These are phyloP conservation scores for Plectosphaerella sp. DNA, from an alignment of 2,329 filamentous ascomycete genomes.

Conservation along the genomic window DNA sequence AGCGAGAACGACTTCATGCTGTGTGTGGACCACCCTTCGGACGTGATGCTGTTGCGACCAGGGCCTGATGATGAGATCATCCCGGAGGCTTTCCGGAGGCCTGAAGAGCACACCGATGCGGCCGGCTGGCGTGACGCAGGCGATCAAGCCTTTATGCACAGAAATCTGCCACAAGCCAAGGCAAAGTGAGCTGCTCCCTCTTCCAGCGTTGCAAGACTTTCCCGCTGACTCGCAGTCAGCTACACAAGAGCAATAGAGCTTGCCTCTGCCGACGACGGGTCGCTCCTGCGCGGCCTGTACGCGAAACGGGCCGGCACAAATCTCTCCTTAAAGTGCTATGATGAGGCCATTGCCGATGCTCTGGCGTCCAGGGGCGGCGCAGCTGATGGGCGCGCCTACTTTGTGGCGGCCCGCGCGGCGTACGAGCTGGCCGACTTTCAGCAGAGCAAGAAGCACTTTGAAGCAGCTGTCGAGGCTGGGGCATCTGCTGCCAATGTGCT, in stretches of 20 bases:
- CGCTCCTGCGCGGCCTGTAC: conserved; percentile 16
- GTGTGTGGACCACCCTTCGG: conserved; percentile 29
- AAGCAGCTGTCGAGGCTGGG: conserved; percentile 17
- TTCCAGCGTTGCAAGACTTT: neutral
- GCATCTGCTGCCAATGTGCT: conserved; percentile 11
- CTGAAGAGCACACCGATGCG: conserved; percentile 13
- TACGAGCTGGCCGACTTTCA: conserved; percentile 27
- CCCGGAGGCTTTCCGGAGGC: conserved; percentile 17
- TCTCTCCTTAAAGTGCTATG: conserved; percentile 25
- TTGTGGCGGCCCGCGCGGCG: conserved; percentile 25
- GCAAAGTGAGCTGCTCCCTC: conserved; percentile 19
- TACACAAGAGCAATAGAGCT: conserved; percentile 27
- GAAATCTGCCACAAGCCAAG: conserved; percentile 23
- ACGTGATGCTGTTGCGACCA: conserved; percentile 21
- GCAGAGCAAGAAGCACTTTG: conserved; percentile 16
- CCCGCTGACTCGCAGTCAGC: conserved; percentile 10
- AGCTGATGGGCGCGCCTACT: conserved; percentile 26
- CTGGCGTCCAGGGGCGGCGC: conserved; percentile 18
- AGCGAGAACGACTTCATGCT: conserved; percentile 24
- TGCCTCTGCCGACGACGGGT: conserved; percentile 7
- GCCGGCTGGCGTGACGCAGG: conserved; percentile 11
- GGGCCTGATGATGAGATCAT: conserved; percentile 23
- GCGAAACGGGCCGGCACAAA: conserved; percentile 26
- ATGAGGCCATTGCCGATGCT: conserved; percentile 24
- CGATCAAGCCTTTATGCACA: conserved; percentile 18